These are phyloP conservation scores for Forsythia suspensa DNA, from an alignment of 257 asterid genomes.

Conservation along the genomic window DNA sequence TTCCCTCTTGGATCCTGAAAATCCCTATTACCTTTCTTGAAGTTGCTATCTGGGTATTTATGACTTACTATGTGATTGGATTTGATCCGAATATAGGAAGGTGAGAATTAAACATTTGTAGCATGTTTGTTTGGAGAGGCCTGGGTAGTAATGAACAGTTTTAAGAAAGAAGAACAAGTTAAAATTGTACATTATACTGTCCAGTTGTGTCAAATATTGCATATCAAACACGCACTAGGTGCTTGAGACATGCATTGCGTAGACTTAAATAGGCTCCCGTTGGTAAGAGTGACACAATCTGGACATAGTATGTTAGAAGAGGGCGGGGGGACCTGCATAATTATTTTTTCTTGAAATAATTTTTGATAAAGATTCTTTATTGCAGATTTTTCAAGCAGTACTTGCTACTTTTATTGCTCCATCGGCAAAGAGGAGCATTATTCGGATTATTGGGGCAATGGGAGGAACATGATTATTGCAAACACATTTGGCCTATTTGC, in stretches of 20 bases:
- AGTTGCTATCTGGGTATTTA: conserved; percentile 47
- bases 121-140: not conserved
- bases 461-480: conserved; percentile 66
- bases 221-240: not conserved
- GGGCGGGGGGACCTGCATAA: too few relatives aligned
- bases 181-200: not conserved
- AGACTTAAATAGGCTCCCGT: not conserved
- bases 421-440: conserved; percentile 48
- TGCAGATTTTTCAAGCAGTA: conserved; percentile 63
- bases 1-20: conserved; percentile 69
- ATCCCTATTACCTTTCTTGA: conserved; percentile 55
- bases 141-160: not conserved
- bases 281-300: not conserved
- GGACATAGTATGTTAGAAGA: too few relatives aligned
- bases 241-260: not conserved
- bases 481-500: conserved; percentile 66
- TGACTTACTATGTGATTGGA: conserved; percentile 65
- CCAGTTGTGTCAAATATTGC: not conserved
- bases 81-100: conserved; percentile 66
- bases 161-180: not conserved
- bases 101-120: conserved; percentile 21
- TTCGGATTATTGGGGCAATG: conserved; percentile 56
- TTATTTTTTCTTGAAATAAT: not conserved
- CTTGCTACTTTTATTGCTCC: conserved; percentile 40
- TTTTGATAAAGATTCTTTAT: conserved; percentile 7